A percentile compares a stretch with the other conserved stretches of the same genome.
These are phyloP conservation scores for Pichia pseudocactophila DNA, from an alignment of 805 yeast species.

Conservation along the genomic window DNA sequence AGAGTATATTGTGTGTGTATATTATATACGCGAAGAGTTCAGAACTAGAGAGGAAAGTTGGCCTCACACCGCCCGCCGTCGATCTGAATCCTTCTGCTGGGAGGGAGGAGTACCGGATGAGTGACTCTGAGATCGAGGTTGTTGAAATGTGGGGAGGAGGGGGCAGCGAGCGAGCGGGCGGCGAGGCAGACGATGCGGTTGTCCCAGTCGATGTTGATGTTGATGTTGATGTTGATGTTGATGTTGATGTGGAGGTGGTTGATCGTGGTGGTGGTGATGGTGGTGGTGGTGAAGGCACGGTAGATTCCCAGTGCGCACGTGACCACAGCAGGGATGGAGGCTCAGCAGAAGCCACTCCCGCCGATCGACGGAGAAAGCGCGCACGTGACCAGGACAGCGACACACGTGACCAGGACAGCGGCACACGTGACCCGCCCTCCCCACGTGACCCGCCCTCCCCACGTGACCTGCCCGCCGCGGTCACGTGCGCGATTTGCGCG, in stretches of 20 bases:
- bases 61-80: too few relatives aligned
- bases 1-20: constrained; percentile 5
- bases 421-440: not conserved
- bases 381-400: constrained; percentile 2
- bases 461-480: constrained; percentile 27
- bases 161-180: not conserved
- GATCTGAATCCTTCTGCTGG: too few relatives aligned
- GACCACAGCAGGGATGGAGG: too few relatives aligned
- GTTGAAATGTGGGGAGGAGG: not conserved
- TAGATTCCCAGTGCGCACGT: too few relatives aligned
- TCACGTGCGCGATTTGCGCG: constrained; percentile 47
- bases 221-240: constrained; percentile 20
- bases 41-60: too few relatives aligned
- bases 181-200: not conserved
- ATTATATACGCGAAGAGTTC: too few relatives aligned
- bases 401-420: constrained; percentile 2
- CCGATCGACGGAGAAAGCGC: constrained; percentile 27
- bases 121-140: too few relatives aligned
- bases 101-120: constrained; percentile 1
- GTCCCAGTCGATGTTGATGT: constrained; percentile 4
- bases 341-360: too few relatives aligned
- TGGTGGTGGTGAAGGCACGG: too few relatives aligned
- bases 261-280: not conserved
- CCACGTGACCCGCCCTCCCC: not conserved
- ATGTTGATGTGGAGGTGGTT: constrained; percentile 25